Conservation (phyloP, 1,139 yeast species). For the Protomyces inouyei region DNA sequence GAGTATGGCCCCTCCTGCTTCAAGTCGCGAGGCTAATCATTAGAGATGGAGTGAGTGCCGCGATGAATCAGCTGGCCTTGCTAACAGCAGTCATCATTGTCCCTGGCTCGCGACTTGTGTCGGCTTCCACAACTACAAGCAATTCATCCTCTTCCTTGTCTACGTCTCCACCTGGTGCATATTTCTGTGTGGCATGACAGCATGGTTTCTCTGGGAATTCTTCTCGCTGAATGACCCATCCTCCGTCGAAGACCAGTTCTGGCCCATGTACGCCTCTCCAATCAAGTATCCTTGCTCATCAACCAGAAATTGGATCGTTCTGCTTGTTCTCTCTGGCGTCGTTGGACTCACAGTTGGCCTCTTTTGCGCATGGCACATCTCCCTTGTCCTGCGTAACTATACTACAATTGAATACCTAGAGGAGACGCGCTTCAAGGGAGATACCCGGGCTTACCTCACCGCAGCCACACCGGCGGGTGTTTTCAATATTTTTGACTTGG, state of each 20-base stretch:
- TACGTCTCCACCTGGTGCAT: slow-evolving; percentile 53
- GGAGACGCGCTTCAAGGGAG: slow-evolving; percentile 45
- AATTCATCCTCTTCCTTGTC: slow-evolving; percentile 66
- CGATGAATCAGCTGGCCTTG: not conserved
- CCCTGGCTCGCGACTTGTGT: slow-evolving; percentile 95
- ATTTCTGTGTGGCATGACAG: slow-evolving; percentile 32
- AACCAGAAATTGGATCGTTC: slow-evolving; percentile 49
- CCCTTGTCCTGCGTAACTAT: slow-evolving; percentile 52
- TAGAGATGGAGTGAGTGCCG: slow-evolving; percentile 22
- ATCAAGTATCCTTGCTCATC: slow-evolving; percentile 38
- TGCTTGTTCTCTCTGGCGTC: slow-evolving; percentile 57
- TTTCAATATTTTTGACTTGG: slow-evolving; percentile 71
- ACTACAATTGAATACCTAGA: slow-evolving; percentile 84
- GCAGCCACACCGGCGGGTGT: slow-evolving; percentile 37
- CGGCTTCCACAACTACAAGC: slow-evolving; percentile 75
- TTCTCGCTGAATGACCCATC: slow-evolving; percentile 14
- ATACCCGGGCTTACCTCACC: slow-evolving; percentile 40
- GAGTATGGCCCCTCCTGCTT: slow-evolving; percentile 3
- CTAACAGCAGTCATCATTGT: slow-evolving; percentile 29
- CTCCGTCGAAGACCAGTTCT: slow-evolving; percentile 7
- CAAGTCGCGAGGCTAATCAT: not conserved
- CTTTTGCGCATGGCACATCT: slow-evolving; percentile 59
- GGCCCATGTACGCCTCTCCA: slow-evolving; percentile 36
- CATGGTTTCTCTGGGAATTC: slow-evolving; percentile 9
- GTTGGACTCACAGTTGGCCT: slow-evolving; percentile 57